These are phyloP conservation scores for Aspergillus calidoustus DNA, from an alignment of 2,329 filamentous ascomycete genomes.

Conservation along the genomic window DNA sequence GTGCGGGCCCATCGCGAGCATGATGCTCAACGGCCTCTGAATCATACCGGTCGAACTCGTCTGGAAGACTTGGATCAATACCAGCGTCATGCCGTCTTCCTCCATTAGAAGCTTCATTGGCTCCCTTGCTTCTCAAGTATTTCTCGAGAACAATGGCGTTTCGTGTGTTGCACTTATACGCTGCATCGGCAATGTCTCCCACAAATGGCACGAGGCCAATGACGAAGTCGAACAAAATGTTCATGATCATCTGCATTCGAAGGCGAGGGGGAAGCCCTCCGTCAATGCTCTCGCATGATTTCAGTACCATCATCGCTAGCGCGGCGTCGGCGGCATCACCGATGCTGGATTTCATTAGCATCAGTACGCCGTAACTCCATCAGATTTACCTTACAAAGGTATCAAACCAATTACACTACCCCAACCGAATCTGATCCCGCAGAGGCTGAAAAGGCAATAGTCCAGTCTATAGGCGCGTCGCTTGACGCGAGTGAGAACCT, in stretches of 20 bases:
- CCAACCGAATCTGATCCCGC: conserved; percentile 87
- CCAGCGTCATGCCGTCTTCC: conserved; percentile 29
- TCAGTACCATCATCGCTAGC: conserved; percentile 76
- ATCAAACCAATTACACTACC: conserved; percentile 82
- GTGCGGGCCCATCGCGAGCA: conserved; percentile 22
- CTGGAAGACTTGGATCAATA: conserved; percentile 44
- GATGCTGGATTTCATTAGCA: conserved; percentile 52
- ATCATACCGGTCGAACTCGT: conserved; percentile 44
- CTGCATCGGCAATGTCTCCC: conserved; percentile 53
- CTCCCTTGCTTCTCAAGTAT: conserved; percentile 47
- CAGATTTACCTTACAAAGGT: conserved; percentile 70
- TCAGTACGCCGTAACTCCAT: neutral
- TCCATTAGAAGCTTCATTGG: conserved; percentile 35
- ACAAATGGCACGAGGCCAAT: conserved; percentile 58
- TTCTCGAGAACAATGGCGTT: conserved; percentile 53
- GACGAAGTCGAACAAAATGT: conserved; percentile 62
- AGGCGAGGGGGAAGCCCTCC: conserved; percentile 68
- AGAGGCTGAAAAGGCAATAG: conserved; percentile 78
- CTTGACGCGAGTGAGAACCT: conserved; percentile 84
- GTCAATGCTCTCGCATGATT: conserved; percentile 73
- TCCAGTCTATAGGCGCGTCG: conserved; percentile 84
- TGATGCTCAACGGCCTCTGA: conserved; percentile 30
- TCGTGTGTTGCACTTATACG: conserved; percentile 54
- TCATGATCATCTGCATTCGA: conserved; percentile 75
- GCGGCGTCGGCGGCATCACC: conserved; percentile 77